Percentiles rank a stretch among this genome's conserved stretches.
These are phyloP conservation scores for Periconia digitata DNA, from an alignment of 2,329 filamentous ascomycete genomes.

Conservation along the genomic window DNA sequence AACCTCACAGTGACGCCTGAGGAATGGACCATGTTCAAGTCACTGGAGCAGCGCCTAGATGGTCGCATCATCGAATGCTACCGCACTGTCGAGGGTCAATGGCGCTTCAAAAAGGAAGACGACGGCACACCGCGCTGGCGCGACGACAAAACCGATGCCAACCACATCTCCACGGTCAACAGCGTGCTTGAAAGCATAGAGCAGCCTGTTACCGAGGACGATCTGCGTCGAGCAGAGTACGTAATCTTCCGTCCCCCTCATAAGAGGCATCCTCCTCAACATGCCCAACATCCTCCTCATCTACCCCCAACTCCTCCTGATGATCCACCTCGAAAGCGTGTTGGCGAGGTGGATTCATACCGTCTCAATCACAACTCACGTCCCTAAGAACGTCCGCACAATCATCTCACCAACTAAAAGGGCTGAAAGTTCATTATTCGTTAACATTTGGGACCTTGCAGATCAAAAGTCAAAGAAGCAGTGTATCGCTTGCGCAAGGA, in stretches of 20 bases:
- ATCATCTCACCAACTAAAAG: too few relatives aligned
- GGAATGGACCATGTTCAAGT: constrained; percentile 85
- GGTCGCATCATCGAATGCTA: constrained; percentile 89
- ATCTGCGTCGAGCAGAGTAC: constrained; percentile 71
- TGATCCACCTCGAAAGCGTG: too few relatives aligned
- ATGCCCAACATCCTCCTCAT: too few relatives aligned
- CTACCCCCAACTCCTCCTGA: too few relatives aligned
- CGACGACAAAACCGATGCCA: constrained; percentile 89
- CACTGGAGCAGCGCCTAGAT: constrained; percentile 72
- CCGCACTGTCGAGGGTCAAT: constrained; percentile 71
- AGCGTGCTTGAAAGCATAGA: constrained; percentile 89
- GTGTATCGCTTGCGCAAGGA: constrained; percentile 67
- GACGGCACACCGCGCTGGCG: constrained; percentile 71
- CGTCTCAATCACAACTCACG: too few relatives aligned
- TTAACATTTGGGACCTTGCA: too few relatives aligned
- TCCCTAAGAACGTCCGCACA: too few relatives aligned
- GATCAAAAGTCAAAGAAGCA: constrained; percentile 71
- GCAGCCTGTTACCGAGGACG: constrained; percentile 79
- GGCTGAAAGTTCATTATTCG: too few relatives aligned
- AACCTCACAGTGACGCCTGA: constrained; percentile 66
- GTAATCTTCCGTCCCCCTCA: too few relatives aligned
- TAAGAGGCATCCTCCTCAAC: too few relatives aligned
- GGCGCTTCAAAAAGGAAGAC: constrained; percentile 67
- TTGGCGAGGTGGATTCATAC: too few relatives aligned
- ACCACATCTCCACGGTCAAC: constrained; percentile 80